Evolutionary conservation across 768 basidiomycete genomes (phyloP).

Genomic region (Lactarius deliciosus): DNA sequence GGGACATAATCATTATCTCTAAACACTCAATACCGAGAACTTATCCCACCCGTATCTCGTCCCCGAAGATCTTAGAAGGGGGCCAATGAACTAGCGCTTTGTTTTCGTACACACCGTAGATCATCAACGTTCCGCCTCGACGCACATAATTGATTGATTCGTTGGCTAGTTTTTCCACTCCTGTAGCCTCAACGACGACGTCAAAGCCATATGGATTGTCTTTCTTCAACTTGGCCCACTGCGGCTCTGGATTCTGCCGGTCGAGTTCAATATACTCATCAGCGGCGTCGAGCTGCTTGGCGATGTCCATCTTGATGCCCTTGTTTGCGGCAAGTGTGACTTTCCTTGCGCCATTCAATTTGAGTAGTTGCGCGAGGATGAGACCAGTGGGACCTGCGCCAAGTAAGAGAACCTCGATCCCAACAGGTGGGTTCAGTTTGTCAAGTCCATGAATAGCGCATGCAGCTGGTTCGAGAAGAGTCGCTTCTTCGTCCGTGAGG

Average conservation of each 20-base stretch:
- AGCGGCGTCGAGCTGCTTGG: constrained; percentile 71
- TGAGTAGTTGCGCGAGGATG: constrained; percentile 84
- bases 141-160: constrained; percentile 88
- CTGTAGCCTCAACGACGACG: constrained; percentile 80
- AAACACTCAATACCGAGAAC: background rate
- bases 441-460: constrained; percentile 93
- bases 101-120: constrained; percentile 90
- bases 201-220: constrained; percentile 89
- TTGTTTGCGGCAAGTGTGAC: constrained; percentile 88
- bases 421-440: constrained; percentile 79
- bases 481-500: constrained; percentile 83
- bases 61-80: constrained; percentile 74
- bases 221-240: constrained; percentile 78
- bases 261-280: constrained; percentile 89
- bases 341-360: constrained; percentile 78
- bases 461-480: constrained; percentile 85
- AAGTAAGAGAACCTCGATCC: constrained; percentile 78
- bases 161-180: constrained; percentile 84
- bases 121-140: constrained; percentile 79
- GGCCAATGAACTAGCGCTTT: constrained; percentile 84
- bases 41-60: constrained; percentile 57
- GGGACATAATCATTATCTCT: background rate
- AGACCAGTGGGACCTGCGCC: constrained; percentile 94
- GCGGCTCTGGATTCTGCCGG: constrained; percentile 64
- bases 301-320: constrained; percentile 88